phyloP scores from a whole-genome alignment of 495 filamentous ascomycete species.

The Rostrohypoxylon terebratum region DNA sequence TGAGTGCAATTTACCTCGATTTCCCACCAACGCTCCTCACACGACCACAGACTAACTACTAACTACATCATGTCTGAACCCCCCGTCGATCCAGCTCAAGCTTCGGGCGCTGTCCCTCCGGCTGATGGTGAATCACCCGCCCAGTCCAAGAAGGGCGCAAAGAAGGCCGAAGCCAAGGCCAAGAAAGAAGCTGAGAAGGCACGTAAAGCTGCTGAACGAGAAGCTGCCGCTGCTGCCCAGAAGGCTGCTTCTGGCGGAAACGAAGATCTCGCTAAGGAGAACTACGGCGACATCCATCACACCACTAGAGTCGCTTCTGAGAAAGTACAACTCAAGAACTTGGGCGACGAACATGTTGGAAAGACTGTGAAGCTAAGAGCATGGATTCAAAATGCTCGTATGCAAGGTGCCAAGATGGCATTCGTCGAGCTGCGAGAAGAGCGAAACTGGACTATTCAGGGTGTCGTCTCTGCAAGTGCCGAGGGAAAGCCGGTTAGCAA shows the following conservation, averaged over 20 bases:
- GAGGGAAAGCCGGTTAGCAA: slow-evolving; percentile 66
- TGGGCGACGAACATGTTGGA: slow-evolving; percentile 71
- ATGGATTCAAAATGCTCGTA: slow-evolving; percentile 85
- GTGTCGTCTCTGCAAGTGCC: slow-evolving; percentile 68
- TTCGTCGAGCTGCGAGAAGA: slow-evolving; percentile 92
- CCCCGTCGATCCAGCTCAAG: slow-evolving; percentile 38
- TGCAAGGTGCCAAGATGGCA: slow-evolving; percentile 90
- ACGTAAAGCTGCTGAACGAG: slow-evolving; percentile 61
- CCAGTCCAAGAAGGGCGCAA: slow-evolving; percentile 66
- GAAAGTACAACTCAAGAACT: slow-evolving; percentile 63
- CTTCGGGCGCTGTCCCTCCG: slow-evolving; percentile 40
- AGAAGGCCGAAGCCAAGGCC: slow-evolving; percentile 67
- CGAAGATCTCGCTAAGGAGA: slow-evolving; percentile 76
- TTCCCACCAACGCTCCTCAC: background rate
- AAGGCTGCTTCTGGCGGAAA: slow-evolving; percentile 64
- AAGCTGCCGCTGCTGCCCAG: slow-evolving; percentile 54
- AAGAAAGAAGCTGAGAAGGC: slow-evolving; percentile 64
- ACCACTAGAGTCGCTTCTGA: slow-evolving; percentile 52
- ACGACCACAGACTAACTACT: too few relatives aligned
- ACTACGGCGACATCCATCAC: slow-evolving; percentile 68
- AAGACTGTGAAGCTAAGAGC: slow-evolving; percentile 84
- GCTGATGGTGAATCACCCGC: slow-evolving; percentile 37
- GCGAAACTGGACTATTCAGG: slow-evolving; percentile 81
- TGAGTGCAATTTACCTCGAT: background rate
- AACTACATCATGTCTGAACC: slow-evolving; percentile 41